Conservation (phyloP, 169 alveolate species). For the Plasmodium fragile region DNA sequence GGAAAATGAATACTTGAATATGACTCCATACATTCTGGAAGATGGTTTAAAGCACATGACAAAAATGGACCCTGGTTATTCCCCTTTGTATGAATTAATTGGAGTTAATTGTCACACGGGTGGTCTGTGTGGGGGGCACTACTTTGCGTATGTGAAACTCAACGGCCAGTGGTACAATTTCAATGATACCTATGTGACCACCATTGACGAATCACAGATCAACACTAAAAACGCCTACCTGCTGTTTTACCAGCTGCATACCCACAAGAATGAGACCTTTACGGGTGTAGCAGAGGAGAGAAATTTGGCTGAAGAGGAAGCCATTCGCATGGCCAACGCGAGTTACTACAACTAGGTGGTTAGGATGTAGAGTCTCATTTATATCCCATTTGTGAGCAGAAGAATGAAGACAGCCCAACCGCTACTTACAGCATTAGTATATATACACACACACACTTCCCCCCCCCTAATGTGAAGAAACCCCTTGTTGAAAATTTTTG, state of each 20-base stretch:
- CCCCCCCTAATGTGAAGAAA: background rate
- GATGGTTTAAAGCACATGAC: conserved; percentile 76
- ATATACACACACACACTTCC: no score
- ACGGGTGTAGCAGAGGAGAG: conserved; percentile 47
- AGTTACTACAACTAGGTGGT: conserved; percentile 33
- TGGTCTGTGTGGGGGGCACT: conserved; percentile 86
- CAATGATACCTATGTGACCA: conserved; percentile 76
- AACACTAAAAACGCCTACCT: conserved; percentile 57
- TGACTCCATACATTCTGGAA: conserved; percentile 74
- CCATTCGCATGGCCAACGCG: conserved; percentile 55
- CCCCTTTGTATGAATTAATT: conserved; percentile 82
- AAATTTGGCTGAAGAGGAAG: conserved; percentile 50
- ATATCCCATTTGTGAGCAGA: background rate
- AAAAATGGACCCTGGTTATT: conserved; percentile 74
- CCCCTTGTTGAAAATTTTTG: background rate
- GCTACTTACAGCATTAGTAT: no score
- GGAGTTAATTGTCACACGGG: conserved; percentile 86
- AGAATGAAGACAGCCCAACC: background rate
- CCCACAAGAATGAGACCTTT: conserved; percentile 50
- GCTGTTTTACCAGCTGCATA: conserved; percentile 39
- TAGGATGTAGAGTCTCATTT: background rate
- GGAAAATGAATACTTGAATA: conserved; percentile 76
- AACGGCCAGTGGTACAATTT: conserved; percentile 84
- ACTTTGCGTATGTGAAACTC: conserved; percentile 82
- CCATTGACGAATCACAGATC: conserved; percentile 42